Percentiles rank a stretch among this genome's conserved stretches.
These are phyloP conservation scores for Coemansia sp. DNA, from an alignment of 192 early-diverging fungal genomes.

Conservation along the genomic window DNA sequence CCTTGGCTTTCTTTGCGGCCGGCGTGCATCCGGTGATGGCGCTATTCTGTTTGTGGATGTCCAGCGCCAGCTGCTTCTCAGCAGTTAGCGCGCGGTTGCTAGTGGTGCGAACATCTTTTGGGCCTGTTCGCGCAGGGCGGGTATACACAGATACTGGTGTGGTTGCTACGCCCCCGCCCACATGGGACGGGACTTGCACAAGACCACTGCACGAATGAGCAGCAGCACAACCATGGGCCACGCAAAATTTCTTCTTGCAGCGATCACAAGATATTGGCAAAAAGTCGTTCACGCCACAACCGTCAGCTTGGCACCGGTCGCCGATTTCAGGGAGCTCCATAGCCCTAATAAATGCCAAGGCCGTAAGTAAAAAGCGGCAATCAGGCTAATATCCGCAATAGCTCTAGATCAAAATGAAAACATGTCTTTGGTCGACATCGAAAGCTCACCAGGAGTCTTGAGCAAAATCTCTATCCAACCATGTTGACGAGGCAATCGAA, in stretches of 20 bases:
- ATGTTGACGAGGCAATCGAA: too few relatives aligned
- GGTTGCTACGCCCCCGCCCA: too few relatives aligned
- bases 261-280: slow-evolving; percentile 15
- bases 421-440: too few relatives aligned
- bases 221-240: slow-evolving; percentile 12
- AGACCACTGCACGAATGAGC: slow-evolving; percentile 14
- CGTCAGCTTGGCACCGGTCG: slow-evolving; percentile 17
- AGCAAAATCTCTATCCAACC: too few relatives aligned
- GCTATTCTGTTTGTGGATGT: not conserved
- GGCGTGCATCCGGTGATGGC: not conserved
- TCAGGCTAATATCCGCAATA: too few relatives aligned
- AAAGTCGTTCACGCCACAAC: slow-evolving; percentile 35
- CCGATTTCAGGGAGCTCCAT: slow-evolving; percentile 46
- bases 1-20: not conserved
- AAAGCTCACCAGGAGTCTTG: too few relatives aligned
- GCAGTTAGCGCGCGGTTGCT: slow-evolving; percentile 20
- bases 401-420: too few relatives aligned
- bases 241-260: slow-evolving; percentile 28
- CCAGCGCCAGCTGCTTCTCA: slow-evolving; percentile 24
- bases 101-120: slow-evolving; percentile 6
- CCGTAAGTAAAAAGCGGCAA: not conserved
- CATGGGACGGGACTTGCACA: too few relatives aligned
- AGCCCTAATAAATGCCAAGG: not conserved
- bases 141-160: slow-evolving; percentile 25
- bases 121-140: slow-evolving; percentile 11